Conservation (phyloP, 441 rosid species). For the Euphorbia celastroides region DNA sequence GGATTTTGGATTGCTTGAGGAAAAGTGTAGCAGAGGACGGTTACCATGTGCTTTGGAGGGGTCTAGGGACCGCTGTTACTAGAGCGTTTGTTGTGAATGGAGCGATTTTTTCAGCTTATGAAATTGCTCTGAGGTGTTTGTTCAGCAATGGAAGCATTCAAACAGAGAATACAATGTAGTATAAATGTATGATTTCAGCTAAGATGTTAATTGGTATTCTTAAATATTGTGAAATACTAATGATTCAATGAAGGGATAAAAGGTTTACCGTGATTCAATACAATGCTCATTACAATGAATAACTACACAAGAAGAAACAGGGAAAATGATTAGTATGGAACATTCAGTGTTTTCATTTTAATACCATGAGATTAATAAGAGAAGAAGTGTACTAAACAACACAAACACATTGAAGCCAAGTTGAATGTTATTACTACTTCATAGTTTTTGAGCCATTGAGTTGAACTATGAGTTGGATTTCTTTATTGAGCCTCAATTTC, state of each 20-base stretch:
- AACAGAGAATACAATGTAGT: constrained; percentile 35
- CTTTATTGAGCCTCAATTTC: no score
- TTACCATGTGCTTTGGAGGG: constrained; percentile 71
- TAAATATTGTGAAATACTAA: neutral
- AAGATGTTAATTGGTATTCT: neutral
- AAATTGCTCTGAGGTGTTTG: constrained; percentile 73
- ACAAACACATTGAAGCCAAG: no score
- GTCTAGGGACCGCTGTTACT: constrained; percentile 89
- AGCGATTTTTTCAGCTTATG: constrained; percentile 83
- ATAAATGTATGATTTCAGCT: neutral
- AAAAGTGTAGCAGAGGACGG: constrained; percentile 73
- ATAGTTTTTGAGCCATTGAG: no score
- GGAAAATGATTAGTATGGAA: no score
- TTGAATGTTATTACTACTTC: no score
- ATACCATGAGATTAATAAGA: no score
- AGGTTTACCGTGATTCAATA: neutral
- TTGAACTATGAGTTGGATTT: no score
- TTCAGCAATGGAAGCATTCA: constrained; percentile 48
- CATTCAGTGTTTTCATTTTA: no score
- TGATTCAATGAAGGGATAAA: neutral
- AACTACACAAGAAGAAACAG: no score
- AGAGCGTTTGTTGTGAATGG: constrained; percentile 97
- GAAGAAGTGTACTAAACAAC: no score
- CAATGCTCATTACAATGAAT: no score
- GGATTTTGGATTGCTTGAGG: constrained; percentile 67